A percentile compares a stretch with the other conserved stretches of the same genome.
Conservation (phyloP, 176 grass and related monocot genomes). For the Hyparrhenia diplandra region DNA sequence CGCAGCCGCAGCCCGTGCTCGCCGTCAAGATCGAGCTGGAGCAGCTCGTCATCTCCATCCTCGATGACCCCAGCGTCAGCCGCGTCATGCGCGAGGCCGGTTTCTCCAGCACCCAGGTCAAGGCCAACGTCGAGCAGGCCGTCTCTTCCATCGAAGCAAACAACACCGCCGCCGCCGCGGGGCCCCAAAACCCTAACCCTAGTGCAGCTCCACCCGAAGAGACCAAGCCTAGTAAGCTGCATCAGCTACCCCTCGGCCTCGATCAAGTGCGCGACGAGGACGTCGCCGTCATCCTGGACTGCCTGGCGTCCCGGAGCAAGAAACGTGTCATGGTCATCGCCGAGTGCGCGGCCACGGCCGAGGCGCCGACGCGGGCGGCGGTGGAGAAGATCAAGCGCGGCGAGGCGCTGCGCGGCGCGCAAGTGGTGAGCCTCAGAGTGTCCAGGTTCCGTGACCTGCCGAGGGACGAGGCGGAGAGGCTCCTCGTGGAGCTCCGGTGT, state of each 20-base stretch:
- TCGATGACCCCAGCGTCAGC: constrained; percentile 90
- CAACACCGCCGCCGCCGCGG: background rate
- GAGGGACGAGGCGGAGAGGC: constrained; percentile 54
- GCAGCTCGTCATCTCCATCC: constrained; percentile 90
- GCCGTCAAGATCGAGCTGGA: constrained; percentile 81
- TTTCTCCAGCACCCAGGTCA: constrained; percentile 84
- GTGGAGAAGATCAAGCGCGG: constrained; percentile 54
- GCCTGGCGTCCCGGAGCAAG: constrained; percentile 40
- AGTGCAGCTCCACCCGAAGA: constrained; percentile 28
- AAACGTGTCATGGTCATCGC: constrained; percentile 59
- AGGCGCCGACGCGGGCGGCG: constrained; percentile 35
- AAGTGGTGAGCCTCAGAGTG: constrained; percentile 44
- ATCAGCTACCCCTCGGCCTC: background rate
- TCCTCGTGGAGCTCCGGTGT: constrained; percentile 50
- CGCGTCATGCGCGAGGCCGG: constrained; percentile 92
- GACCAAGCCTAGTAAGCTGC: constrained; percentile 35
- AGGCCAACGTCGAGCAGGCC: constrained; percentile 72
- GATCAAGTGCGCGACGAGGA: constrained; percentile 50
- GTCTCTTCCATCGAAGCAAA: constrained; percentile 23
- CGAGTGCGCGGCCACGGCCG: constrained; percentile 41
- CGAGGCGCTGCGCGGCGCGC: constrained; percentile 35
- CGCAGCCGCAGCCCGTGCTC: constrained; percentile 62
- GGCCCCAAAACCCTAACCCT: constrained; percentile 39
- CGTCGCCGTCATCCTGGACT: constrained; percentile 46
- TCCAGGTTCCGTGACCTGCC: constrained; percentile 36